Percentiles rank a stretch among this genome's conserved stretches.
These are phyloP conservation scores for Yarrowia galli DNA, from an alignment of 1,139 yeast genomes.

Conservation along the genomic window DNA sequence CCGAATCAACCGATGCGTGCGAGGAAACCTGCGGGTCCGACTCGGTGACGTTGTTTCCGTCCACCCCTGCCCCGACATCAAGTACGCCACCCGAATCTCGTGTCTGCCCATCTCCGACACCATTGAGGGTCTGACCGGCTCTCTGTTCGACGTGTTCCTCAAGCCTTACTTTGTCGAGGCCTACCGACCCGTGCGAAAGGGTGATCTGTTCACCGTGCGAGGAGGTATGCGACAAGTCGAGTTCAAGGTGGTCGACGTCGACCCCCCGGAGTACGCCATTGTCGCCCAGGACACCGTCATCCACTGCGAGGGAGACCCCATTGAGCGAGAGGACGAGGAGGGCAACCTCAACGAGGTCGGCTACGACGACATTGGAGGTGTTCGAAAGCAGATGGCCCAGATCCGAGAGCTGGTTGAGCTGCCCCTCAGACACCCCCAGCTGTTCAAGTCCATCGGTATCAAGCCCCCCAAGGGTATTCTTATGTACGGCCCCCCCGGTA, in stretches of 20 bases:
- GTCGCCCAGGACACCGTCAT: slow-evolving; percentile 98
- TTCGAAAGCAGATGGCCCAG: slow-evolving; percentile 98
- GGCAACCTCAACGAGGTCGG: slow-evolving; percentile 96
- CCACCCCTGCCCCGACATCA: slow-evolving; percentile 97
- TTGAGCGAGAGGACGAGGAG: slow-evolving; percentile 98
- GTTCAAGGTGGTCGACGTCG: slow-evolving; percentile 97
- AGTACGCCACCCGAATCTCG: slow-evolving; percentile 87
- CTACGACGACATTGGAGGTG: slow-evolving; percentile 98
- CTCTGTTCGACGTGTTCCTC: slow-evolving; percentile 93
- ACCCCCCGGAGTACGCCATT: slow-evolving; percentile 96
- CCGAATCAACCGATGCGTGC: slow-evolving; percentile 91
- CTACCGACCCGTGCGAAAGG: slow-evolving; percentile 97
- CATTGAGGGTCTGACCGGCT: slow-evolving; percentile 97
- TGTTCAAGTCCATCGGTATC: slow-evolving; percentile 95
- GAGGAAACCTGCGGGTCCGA: slow-evolving; percentile 93
- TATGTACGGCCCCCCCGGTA: slow-evolving; percentile 99
- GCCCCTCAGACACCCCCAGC: slow-evolving; percentile 96
- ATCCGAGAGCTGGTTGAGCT: slow-evolving; percentile 95
- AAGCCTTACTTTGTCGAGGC: slow-evolving; percentile 99
- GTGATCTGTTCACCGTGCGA: slow-evolving; percentile 93
- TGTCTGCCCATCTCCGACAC: slow-evolving; percentile 98
- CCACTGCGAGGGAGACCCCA: slow-evolving; percentile 99
- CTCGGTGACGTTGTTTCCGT: slow-evolving; percentile 90
- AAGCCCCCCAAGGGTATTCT: slow-evolving; percentile 97
- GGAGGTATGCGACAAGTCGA: slow-evolving; percentile 99